Evolutionary conservation across 768 basidiomycete species (phyloP).

Genomic region (Suillus hirtellus): DNA sequence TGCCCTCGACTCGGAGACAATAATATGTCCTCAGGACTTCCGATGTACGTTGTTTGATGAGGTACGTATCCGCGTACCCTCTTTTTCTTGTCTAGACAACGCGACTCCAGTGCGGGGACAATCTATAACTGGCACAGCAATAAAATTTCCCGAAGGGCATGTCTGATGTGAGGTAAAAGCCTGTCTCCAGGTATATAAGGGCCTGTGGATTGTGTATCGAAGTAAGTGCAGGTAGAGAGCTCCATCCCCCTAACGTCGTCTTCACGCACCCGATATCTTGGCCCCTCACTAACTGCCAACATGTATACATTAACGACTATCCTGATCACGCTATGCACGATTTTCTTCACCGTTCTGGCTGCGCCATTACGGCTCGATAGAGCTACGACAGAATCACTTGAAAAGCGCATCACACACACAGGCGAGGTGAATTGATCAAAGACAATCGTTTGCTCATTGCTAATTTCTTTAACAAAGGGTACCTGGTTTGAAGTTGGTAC

Average conservation of each 20-base stretch:
- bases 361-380: slow-evolving; percentile 32
- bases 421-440: slow-evolving; percentile 51
- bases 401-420: slow-evolving; percentile 51
- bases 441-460: neutral
- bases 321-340: slow-evolving; percentile 42
- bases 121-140: slow-evolving; percentile 25
- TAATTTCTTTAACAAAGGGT: slow-evolving; percentile 41
- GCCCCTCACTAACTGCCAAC: neutral
- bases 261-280: slow-evolving; percentile 2
- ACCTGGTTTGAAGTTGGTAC: slow-evolving; percentile 64
- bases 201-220: slow-evolving; percentile 10
- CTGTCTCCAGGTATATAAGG: slow-evolving; percentile 27
- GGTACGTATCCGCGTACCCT: slow-evolving; percentile 16
- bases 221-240: neutral
- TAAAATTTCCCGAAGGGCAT: slow-evolving; percentile 20
- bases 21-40: slow-evolving; percentile 17
- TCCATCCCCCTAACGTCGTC: slow-evolving; percentile 2
- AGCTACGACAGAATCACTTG: slow-evolving; percentile 34
- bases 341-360: slow-evolving; percentile 43
- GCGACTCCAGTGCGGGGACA: slow-evolving; percentile 29
- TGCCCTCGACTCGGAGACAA: slow-evolving; percentile 21
- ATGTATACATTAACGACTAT: slow-evolving; percentile 29
- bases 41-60: slow-evolving; percentile 16
- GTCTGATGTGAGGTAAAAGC: slow-evolving; percentile 31
- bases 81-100: slow-evolving; percentile 26